phyloP scores from a whole-genome alignment of 495 filamentous ascomycete species.

The Hypoxylon trugodes region DNA sequence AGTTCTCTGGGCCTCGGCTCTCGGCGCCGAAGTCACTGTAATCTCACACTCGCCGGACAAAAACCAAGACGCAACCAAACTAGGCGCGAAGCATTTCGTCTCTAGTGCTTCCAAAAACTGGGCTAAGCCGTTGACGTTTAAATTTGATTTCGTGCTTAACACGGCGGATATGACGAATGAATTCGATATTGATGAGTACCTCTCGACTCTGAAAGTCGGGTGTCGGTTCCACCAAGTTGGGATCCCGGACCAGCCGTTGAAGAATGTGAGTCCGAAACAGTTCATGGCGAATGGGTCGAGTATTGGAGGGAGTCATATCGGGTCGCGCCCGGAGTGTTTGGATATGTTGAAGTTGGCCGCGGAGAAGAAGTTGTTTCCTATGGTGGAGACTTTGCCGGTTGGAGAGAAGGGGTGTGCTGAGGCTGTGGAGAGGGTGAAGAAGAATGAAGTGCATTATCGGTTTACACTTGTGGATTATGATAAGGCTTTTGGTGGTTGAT shows the following conservation, averaged over 20 bases:
- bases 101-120: conserved; percentile 71
- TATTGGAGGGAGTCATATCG: conserved; percentile 74
- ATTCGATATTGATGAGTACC: conserved; percentile 70
- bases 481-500: conserved; percentile 61
- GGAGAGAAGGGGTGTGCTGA: conserved; percentile 74
- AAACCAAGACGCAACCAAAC: conserved; percentile 65
- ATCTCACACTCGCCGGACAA: conserved; percentile 70
- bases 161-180: conserved; percentile 72
- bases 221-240: conserved; percentile 80
- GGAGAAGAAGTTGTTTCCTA: conserved; percentile 75
- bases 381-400: conserved; percentile 76
- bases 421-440: conserved; percentile 72
- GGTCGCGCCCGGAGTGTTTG: conserved; percentile 74
- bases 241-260: conserved; percentile 71
- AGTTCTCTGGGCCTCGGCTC: conserved; percentile 66
- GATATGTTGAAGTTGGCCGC: conserved; percentile 78
- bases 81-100: conserved; percentile 73
- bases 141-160: conserved; percentile 80
- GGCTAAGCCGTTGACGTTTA: conserved; percentile 63
- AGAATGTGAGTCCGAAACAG: conserved; percentile 66
- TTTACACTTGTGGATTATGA: conserved; percentile 73
- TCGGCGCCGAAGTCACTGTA: conserved; percentile 73
- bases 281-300: conserved; percentile 70
- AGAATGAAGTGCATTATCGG: conserved; percentile 72
- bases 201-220: conserved; percentile 73